phyloP scores from a whole-genome alignment of 495 filamentous ascomycete genomes.

The Aspergillus haitiensis region DNA sequence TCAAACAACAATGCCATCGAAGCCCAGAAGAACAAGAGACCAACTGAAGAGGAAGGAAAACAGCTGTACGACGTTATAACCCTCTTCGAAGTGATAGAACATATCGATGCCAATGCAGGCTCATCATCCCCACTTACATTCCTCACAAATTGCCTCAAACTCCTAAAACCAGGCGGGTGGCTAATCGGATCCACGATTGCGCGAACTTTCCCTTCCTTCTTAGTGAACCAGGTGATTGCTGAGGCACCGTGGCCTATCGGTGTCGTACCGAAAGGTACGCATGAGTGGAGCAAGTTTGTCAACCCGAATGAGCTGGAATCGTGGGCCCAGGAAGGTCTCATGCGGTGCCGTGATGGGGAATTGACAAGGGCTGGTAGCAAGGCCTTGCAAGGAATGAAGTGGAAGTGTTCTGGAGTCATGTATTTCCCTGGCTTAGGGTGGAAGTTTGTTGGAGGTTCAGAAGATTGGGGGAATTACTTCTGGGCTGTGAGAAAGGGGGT shows the following conservation, averaged over 20 bases:
- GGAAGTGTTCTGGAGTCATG: conserved; percentile 66
- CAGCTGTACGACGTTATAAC: conserved; percentile 68
- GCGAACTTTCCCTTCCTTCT: conserved; percentile 78
- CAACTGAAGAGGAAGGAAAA: not conserved
- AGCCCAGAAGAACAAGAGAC: not conserved
- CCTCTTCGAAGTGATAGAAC: conserved; percentile 92
- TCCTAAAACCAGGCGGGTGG: conserved; percentile 90
- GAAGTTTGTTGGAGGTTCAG: conserved; percentile 78
- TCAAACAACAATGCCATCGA: conserved; percentile 6
- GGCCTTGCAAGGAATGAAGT: conserved; percentile 55
- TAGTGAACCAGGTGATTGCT: conserved; percentile 88
- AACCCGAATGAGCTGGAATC: conserved; percentile 76
- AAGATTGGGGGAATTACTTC: conserved; percentile 95
- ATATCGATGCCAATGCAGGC: conserved; percentile 54
- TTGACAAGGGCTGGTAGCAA: conserved; percentile 52
- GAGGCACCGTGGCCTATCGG: conserved; percentile 75
- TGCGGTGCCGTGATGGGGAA: conserved; percentile 42
- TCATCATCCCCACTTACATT: conserved; percentile 64
- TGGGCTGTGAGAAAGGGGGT: conserved; percentile 74
- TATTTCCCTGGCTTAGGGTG: conserved; percentile 92
- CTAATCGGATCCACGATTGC: conserved; percentile 88
- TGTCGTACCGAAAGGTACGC: conserved; percentile 88
- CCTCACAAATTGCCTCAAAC: conserved; percentile 62
- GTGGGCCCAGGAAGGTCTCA: conserved; percentile 53
- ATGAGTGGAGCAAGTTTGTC: conserved; percentile 95